These are phyloP conservation scores for Osmanthus fragrans DNA, from an alignment of 257 asterid species.

Conservation along the genomic window DNA sequence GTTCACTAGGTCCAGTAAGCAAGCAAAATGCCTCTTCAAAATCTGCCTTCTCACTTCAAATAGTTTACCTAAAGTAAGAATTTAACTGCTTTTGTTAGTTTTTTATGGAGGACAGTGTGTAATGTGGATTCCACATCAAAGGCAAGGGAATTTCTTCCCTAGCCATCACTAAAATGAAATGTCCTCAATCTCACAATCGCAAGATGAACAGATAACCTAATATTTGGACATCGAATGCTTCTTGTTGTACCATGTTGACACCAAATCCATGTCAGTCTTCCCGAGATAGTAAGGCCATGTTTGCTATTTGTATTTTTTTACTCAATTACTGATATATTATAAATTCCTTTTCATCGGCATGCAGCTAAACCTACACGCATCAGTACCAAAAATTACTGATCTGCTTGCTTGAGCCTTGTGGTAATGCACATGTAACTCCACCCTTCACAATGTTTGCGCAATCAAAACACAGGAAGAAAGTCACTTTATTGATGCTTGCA, in stretches of 20 bases:
- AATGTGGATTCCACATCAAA: not conserved
- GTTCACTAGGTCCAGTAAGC: not conserved
- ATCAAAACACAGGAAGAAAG: slow-evolving; percentile 1
- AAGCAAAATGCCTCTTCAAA: not conserved
- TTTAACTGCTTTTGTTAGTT: not conserved
- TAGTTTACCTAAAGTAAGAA: not conserved
- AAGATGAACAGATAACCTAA: not conserved
- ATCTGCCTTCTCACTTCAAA: not conserved
- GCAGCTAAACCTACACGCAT: not conserved
- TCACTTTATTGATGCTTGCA: slow-evolving; percentile 1
- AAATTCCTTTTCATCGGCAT: not conserved
- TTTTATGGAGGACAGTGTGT: not conserved
- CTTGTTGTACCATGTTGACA: not conserved
- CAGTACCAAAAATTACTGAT: not conserved
- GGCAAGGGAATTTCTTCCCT: not conserved
- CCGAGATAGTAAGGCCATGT: not conserved
- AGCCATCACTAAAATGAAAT: too few relatives aligned
- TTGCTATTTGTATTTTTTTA: not conserved
- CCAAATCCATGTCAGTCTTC: not conserved
- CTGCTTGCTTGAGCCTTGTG: not conserved
- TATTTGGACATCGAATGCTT: not conserved
- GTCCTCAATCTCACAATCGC: not conserved
- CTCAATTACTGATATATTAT: not conserved
- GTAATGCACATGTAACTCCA: not conserved
- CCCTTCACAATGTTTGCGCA: not conserved